Evolutionary conservation across 495 filamentous ascomycete genomes (phyloP), one percentile per base, ranked within the genome.

Genomic region (Hypoxylon intermedium): DNA sequence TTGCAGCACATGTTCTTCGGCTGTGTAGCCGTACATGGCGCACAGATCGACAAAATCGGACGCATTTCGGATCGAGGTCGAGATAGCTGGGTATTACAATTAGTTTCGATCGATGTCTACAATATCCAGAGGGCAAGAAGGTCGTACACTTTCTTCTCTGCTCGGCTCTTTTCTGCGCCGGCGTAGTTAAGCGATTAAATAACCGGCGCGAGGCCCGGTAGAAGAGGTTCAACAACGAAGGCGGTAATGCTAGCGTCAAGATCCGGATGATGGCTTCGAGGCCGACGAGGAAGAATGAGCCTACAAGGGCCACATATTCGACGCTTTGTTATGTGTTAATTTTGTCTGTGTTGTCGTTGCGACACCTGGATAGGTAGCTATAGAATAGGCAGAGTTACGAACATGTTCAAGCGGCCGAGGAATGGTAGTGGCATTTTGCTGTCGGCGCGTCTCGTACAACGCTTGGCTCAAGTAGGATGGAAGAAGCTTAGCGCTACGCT

Each of bases 1-100:
- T 75, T 96, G 93, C 18, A 97, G 88, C 23, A 98, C 86, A 72
- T 98, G 94, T 73, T 98, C 94, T 70, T 98, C 94, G 9, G 93
- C 88, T 66, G 90, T 87, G 70, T 96, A 98, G 21, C 90, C 92
- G 68, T 87, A 96, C 19, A 95, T 76, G 23, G 87, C 84, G 72
- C 95, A 97, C 6, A 98, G 82, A 66, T 97, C 95, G 20, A 90
- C 86, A 64, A 98, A 98, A 60, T 97, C 94, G 24, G 88, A 87
- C 9, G 93, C 90, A 62, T 90, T 78, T 59, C 82, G 77, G 57
- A 85, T 75, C 24, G 78, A 75, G 9, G 67, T 77, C 9, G 81
- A 83, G 44, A 83, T 72, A 42, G 77, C 82, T 84, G 24, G 15
- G 60, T 12, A 11, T 5, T 18, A 43, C 13, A 53, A 57, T 69